A percentile compares a stretch with the other conserved stretches of the same genome.
These are phyloP conservation scores for Solanum pimpinellifolium DNA, from an alignment of 257 asterid genomes.

Conservation along the genomic window DNA sequence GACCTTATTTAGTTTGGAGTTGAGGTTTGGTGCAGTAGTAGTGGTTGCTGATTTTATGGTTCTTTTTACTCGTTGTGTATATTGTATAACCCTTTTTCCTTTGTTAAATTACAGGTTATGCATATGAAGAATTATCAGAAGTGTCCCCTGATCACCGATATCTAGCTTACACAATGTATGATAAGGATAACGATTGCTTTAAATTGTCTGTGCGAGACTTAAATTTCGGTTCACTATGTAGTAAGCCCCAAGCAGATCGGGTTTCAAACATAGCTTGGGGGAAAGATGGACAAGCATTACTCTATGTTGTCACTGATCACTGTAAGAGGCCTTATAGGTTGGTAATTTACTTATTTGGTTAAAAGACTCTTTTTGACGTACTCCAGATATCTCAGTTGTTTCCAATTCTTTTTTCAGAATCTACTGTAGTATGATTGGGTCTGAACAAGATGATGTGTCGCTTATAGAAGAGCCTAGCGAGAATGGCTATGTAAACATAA, in stretches of 20 bases:
- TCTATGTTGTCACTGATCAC: conserved; percentile 74
- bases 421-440: conserved; percentile 64
- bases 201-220: conserved; percentile 70
- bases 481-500: conserved; percentile 43
- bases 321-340: conserved; percentile 85
- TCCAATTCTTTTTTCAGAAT: conserved; percentile 34
- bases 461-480: conserved; percentile 71
- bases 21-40: neutral
- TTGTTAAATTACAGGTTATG: conserved; percentile 43
- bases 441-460: conserved; percentile 57
- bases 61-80: neutral
- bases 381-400: conserved; percentile 1
- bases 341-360: conserved; percentile 6
- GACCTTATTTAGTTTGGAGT: neutral
- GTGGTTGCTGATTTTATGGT: neutral
- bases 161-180: conserved; percentile 94
- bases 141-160: conserved; percentile 90
- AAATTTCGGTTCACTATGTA: conserved; percentile 69
- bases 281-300: conserved; percentile 66
- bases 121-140: conserved; percentile 84
- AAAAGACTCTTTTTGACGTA: neutral
- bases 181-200: conserved; percentile 73
- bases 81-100: neutral
- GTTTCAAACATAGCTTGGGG: conserved; percentile 92
- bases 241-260: conserved; percentile 69